phyloP scores from a whole-genome alignment of 768 basidiomycete genomes.

The Daedalea quercina region DNA sequence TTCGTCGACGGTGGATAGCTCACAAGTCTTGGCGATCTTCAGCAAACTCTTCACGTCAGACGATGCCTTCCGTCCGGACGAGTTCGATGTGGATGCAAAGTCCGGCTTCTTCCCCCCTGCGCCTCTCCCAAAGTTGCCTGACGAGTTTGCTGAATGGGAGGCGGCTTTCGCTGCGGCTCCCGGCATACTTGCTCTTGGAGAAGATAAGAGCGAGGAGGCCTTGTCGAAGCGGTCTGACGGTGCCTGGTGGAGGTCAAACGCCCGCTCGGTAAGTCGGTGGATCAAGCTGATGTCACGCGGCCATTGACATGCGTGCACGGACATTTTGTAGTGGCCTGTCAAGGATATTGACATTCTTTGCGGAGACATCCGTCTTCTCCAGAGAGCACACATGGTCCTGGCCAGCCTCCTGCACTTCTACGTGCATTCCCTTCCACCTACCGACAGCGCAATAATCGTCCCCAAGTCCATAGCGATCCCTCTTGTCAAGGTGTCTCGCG shows the following conservation, averaged over 20 bases:
- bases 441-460: slow-evolving; percentile 40
- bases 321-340: slow-evolving; percentile 64
- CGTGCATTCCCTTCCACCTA: slow-evolving; percentile 66
- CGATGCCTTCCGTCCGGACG: slow-evolving; percentile 11
- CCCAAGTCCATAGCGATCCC: slow-evolving; percentile 77
- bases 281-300: background rate
- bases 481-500: slow-evolving; percentile 64
- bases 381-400: slow-evolving; percentile 85
- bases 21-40: slow-evolving; percentile 1
- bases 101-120: slow-evolving; percentile 82
- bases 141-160: slow-evolving; percentile 66
- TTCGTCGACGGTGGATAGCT: slow-evolving; percentile 5
- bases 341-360: slow-evolving; percentile 50
- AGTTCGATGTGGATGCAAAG: slow-evolving; percentile 47
- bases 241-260: slow-evolving; percentile 60
- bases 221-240: slow-evolving; percentile 43
- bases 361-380: slow-evolving; percentile 51
- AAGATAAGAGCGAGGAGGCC: slow-evolving; percentile 44
- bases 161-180: slow-evolving; percentile 48
- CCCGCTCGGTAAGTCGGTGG: slow-evolving; percentile 50
- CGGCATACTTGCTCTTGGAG: slow-evolving; percentile 48
- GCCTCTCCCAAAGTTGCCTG: slow-evolving; percentile 50
- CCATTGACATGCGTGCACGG: slow-evolving; percentile 8
- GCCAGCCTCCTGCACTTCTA: slow-evolving; percentile 90
- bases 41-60: background rate